Conservation (phyloP, 441 rosid genomes). For the Populus hybrid region DNA sequence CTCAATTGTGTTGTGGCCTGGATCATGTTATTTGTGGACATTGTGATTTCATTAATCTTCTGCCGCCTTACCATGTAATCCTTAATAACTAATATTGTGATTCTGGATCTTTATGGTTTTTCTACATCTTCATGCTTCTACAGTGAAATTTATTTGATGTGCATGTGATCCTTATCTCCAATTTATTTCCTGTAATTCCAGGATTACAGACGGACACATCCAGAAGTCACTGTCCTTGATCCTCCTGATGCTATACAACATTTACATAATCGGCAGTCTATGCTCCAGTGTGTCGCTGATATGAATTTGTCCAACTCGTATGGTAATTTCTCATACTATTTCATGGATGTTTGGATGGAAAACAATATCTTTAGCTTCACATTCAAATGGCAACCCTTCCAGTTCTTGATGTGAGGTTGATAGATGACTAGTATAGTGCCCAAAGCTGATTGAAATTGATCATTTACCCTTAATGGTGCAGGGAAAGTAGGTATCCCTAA, state of each 20-base stretch:
- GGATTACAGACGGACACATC: conserved; percentile 64
- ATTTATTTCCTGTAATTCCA: conserved; percentile 22
- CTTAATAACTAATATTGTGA: neutral
- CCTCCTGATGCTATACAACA: conserved; percentile 91
- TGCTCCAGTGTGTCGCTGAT: conserved; percentile 88
- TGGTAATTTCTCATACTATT: conserved; percentile 35
- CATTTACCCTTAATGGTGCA: conserved; percentile 27
- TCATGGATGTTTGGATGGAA: neutral
- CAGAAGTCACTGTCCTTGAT: conserved; percentile 86
- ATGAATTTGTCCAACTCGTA: conserved; percentile 59
- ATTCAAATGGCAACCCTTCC: neutral
- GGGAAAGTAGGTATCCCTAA: conserved; percentile 74
- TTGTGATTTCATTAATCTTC: conserved; percentile 4
- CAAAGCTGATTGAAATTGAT: conserved; percentile 12
- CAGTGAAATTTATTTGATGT: neutral
- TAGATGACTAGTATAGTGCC: neutral
- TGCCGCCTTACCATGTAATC: neutral
- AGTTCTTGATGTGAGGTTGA: neutral
- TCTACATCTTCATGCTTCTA: neutral
- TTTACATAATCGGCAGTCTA: conserved; percentile 77
- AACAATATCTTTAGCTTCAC: neutral
- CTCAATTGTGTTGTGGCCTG: neutral
- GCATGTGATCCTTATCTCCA: neutral
- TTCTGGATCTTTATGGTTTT: neutral
- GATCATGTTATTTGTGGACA: neutral